Evolutionary conservation across 2,329 filamentous ascomycete species (phyloP).

Genomic region (Coleophoma crateriformis): DNA sequence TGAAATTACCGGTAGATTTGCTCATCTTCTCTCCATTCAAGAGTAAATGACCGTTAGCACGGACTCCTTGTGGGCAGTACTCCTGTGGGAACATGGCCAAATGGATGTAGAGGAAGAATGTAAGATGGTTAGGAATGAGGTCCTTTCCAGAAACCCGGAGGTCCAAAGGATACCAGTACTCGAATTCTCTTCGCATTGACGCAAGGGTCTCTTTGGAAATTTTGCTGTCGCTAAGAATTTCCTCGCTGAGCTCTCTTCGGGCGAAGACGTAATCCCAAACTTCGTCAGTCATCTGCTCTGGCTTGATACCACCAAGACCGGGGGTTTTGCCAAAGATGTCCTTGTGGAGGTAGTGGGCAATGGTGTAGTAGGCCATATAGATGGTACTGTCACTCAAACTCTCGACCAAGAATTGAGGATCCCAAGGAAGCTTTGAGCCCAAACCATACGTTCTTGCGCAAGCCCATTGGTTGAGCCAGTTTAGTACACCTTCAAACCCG

Average conservation of each 20-base stretch:
- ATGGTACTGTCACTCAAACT: conserved; percentile 87
- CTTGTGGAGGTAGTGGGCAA: conserved; percentile 64
- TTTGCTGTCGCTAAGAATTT: conserved; percentile 57
- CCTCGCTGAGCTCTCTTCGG: conserved; percentile 63
- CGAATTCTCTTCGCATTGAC: conserved; percentile 83
- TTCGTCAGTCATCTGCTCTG: conserved; percentile 89
- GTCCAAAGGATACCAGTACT: conserved; percentile 96
- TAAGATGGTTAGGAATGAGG: conserved; percentile 87
- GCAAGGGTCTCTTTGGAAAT: conserved; percentile 71
- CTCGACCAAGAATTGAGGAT: conserved; percentile 85
- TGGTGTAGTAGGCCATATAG: conserved; percentile 80
- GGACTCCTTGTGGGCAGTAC: conserved; percentile 83
- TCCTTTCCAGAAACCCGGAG: conserved; percentile 88
- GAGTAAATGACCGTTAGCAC: conserved; percentile 88
- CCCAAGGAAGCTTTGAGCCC: conserved; percentile 93
- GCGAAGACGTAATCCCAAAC: conserved; percentile 96
- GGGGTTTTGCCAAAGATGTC: conserved; percentile 78
- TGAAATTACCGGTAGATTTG: conserved; percentile 96
- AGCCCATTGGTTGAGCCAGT: conserved; percentile 95
- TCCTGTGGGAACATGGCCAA: conserved; percentile 80
- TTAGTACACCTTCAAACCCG: conserved; percentile 77
- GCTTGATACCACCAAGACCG: conserved; percentile 61
- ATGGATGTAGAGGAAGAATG: conserved; percentile 93
- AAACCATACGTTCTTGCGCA: conserved; percentile 88
- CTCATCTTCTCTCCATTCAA: conserved; percentile 98